Percentiles rank a stretch among this genome's conserved stretches.
Conservation (phyloP, 148 eudicot genomes). For the Rhododendron molle region DNA sequence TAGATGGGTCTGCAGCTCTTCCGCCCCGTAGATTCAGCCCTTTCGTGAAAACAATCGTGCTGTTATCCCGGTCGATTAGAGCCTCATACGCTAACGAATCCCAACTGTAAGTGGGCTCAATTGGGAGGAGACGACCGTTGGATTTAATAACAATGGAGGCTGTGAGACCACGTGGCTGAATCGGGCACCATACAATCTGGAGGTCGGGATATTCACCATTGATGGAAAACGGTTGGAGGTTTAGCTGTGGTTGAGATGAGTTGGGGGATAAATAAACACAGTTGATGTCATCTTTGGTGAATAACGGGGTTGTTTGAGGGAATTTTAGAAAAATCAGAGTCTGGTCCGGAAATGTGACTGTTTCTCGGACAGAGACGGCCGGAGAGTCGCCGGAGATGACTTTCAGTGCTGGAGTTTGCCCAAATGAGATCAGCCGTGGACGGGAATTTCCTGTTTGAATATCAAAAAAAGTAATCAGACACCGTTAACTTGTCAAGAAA, state of each 20-base stretch:
- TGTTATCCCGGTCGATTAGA: constrained; percentile 42
- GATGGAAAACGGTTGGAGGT: constrained; percentile 21
- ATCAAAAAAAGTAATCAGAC: neutral
- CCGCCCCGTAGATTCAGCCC: constrained; percentile 45
- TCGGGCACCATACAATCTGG: constrained; percentile 48
- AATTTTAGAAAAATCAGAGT: constrained; percentile 41
- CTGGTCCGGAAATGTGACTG: constrained; percentile 43
- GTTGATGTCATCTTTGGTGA: constrained; percentile 32
- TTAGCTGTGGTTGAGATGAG: constrained; percentile 23
- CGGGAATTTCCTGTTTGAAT: constrained; percentile 18
- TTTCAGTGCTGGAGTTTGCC: constrained; percentile 21
- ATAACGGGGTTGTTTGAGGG: constrained; percentile 27
- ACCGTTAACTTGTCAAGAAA: neutral
- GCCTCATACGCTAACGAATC: constrained; percentile 50
- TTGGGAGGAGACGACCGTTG: constrained; percentile 16
- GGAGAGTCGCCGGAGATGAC: constrained; percentile 19
- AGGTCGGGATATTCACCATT: constrained; percentile 23
- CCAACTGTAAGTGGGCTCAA: constrained; percentile 34
- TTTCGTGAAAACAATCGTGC: constrained; percentile 45
- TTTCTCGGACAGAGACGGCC: constrained; percentile 24
- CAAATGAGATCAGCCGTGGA: constrained; percentile 24
- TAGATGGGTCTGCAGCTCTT: constrained; percentile 22
- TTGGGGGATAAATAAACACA: constrained; percentile 28
- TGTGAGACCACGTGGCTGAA: constrained; percentile 33
- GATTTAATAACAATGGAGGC: constrained; percentile 17